Conservation (phyloP, 768 basidiomycete species). For the Amanita pseudoporphyria region DNA sequence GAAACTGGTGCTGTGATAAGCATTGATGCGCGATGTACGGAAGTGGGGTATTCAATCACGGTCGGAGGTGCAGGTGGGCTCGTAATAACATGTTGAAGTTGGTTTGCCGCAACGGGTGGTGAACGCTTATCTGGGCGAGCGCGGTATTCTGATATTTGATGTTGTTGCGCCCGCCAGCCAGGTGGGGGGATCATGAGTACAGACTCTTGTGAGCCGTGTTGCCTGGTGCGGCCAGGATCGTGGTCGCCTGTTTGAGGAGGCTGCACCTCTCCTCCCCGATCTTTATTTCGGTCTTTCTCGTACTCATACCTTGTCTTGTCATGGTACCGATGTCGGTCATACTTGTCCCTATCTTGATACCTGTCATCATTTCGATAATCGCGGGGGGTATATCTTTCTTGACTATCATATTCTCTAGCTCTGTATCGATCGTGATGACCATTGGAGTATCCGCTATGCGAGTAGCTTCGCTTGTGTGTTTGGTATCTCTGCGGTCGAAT, state of each 20-base stretch:
- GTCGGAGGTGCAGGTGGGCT: conserved; percentile 1
- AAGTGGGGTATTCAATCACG: conserved; percentile 2
- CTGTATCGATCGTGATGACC: not conserved
- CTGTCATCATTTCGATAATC: not conserved
- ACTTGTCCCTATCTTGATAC: not conserved
- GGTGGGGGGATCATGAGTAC: conserved; percentile 6
- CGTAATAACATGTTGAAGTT: not conserved
- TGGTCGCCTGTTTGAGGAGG: not conserved
- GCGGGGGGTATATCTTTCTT: not conserved
- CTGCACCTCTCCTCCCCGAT: not conserved
- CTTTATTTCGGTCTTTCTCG: not conserved
- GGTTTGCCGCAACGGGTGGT: not conserved
- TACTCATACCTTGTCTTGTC: not conserved
- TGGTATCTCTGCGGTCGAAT: conserved; percentile 1
- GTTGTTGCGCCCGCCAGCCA: conserved; percentile 1
- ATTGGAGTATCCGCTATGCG: not conserved
- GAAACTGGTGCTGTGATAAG: not conserved
- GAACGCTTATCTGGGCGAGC: not conserved
- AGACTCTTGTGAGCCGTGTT: not conserved
- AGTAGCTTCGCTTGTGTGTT: conserved; percentile 5
- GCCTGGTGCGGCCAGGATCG: not conserved
- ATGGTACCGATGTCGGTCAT: not conserved
- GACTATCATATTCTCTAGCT: not conserved
- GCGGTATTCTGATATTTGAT: not conserved
- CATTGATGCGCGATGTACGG: conserved; percentile 2